Conservation (phyloP, 345 rosid genomes). For the Pistacia atlantica region DNA sequence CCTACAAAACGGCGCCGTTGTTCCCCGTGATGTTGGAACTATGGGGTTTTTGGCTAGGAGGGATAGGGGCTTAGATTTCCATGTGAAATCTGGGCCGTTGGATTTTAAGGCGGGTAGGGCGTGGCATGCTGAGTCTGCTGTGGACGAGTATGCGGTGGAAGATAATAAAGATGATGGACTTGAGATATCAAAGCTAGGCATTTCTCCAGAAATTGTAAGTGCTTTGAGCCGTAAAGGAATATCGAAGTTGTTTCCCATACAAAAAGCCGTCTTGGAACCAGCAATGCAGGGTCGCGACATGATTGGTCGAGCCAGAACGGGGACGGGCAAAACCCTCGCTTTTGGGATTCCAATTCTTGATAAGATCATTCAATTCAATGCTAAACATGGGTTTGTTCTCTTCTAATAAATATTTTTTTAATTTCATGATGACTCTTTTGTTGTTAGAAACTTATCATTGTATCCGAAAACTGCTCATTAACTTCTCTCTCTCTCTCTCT, state of each 20-base stretch:
- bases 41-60: not conserved
- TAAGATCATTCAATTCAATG: slow-evolving; percentile 73
- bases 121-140: slow-evolving; percentile 54
- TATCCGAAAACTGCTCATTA: no score
- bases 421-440: no score
- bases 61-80: slow-evolving; percentile 30
- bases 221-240: slow-evolving; percentile 71
- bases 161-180: slow-evolving; percentile 72
- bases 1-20: slow-evolving; percentile 15
- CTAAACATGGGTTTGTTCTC: slow-evolving; percentile 76
- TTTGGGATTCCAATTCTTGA: slow-evolving; percentile 92
- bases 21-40: slow-evolving; percentile 13
- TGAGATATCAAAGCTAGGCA: slow-evolving; percentile 63
- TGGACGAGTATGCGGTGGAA: slow-evolving; percentile 37
- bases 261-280: slow-evolving; percentile 95
- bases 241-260: slow-evolving; percentile 82
- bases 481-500: no score
- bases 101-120: slow-evolving; percentile 45
- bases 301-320: slow-evolving; percentile 93
- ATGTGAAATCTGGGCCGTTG: slow-evolving; percentile 50
- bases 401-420: not conserved
- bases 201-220: slow-evolving; percentile 73
- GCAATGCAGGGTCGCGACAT: slow-evolving; percentile 96
- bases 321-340: slow-evolving; percentile 98
- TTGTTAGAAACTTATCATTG: no score